These are phyloP conservation scores for Eimeria acervulina DNA, from an alignment of 169 alveolate genomes.

Conservation along the genomic window DNA sequence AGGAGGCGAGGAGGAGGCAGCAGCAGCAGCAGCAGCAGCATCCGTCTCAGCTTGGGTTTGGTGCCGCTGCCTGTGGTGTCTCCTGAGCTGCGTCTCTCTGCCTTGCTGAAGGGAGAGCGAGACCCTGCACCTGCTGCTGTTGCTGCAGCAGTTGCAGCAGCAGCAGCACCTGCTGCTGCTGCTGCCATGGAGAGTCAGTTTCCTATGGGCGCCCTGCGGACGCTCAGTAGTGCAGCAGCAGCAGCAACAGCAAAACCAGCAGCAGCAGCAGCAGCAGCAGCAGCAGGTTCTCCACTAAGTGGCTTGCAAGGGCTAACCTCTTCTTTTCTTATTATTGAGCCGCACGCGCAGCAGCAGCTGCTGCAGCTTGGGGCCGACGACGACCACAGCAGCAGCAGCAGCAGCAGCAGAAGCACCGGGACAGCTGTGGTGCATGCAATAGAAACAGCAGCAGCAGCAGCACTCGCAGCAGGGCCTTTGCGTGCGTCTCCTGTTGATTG, in stretches of 20 bases:
- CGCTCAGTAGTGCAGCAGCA: neutral
- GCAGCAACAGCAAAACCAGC: neutral
- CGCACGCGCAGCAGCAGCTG: neutral
- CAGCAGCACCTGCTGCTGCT: constrained; percentile 4
- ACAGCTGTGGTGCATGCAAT: constrained; percentile 28
- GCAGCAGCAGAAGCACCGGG: constrained; percentile 36
- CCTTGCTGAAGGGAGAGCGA: constrained; percentile 10
- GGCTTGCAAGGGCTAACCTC: neutral
- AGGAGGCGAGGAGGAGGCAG: neutral
- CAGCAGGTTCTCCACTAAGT: neutral
- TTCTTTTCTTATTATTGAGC: neutral
- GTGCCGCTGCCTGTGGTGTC: constrained; percentile 58
- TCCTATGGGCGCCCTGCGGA: neutral
- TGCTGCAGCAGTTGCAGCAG: neutral
- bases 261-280: too few species aligned
- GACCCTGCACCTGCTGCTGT: constrained; percentile 12
- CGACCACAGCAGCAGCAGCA: constrained; percentile 22
- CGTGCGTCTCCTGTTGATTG: constrained; percentile 18
- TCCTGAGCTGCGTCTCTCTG: constrained; percentile 54
- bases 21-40: constrained; percentile 40
- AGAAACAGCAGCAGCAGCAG: neutral
- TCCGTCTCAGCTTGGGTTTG: neutral
- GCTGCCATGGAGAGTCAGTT: neutral
- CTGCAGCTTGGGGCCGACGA: neutral
- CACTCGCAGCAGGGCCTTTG: constrained; percentile 25